Evolutionary conservation across 441 rosid species (phyloP).

Genomic region (Eutrema salsugineum): DNA sequence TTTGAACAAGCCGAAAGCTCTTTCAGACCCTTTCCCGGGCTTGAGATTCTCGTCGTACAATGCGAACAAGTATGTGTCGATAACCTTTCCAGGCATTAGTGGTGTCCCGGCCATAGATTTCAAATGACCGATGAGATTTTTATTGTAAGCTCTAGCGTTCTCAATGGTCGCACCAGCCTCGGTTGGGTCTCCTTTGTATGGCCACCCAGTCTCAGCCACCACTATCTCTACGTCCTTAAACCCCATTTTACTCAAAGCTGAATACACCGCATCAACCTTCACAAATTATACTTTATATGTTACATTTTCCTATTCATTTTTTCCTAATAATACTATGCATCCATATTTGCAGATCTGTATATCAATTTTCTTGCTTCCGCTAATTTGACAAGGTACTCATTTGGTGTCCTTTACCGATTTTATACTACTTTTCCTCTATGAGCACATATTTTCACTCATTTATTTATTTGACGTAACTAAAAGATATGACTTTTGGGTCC

Average conservation of each 20-base stretch:
- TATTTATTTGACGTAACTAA: not conserved
- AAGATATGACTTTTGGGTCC: too few relatives aligned
- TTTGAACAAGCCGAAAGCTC: conserved; percentile 75
- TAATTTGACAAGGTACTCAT: not conserved
- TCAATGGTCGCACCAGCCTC: conserved; percentile 75
- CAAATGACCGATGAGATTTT: conserved; percentile 82
- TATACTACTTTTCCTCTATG: not conserved
- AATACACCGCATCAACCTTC: conserved; percentile 78
- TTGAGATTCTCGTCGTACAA: conserved; percentile 87
- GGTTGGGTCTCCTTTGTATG: conserved; percentile 74
- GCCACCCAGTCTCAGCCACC: conserved; percentile 98
- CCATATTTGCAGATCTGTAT: not conserved
- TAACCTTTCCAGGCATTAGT: conserved; percentile 80
- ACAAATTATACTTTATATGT: not conserved
- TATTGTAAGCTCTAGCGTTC: conserved; percentile 81
- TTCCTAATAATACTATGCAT: not conserved
- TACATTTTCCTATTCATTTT: not conserved
- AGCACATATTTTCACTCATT: not conserved
- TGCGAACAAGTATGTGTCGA: conserved; percentile 84
- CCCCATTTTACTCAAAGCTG: conserved; percentile 61
- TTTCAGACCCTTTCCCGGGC: conserved; percentile 72
- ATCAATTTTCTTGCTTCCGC: not conserved
- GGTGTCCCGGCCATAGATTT: conserved; percentile 83
- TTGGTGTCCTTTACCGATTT: not conserved
- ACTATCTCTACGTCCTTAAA: conserved; percentile 74